These are phyloP conservation scores for Malus hybrid DNA, from an alignment of 331 rosid species.

Conservation along the genomic window DNA sequence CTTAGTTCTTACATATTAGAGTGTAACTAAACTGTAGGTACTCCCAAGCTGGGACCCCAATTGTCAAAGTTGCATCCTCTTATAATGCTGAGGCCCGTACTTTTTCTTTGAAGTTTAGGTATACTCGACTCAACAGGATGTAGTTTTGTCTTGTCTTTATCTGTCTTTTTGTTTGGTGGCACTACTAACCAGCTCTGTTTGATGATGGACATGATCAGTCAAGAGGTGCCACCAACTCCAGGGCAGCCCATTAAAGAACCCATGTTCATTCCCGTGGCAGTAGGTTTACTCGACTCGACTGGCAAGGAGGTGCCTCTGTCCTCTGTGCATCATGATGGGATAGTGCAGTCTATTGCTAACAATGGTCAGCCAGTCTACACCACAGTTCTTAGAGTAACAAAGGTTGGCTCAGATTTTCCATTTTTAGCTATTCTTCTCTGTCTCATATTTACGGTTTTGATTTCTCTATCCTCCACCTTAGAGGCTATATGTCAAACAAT, in stretches of 20 bases:
- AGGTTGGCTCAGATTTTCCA: slow-evolving; percentile 43
- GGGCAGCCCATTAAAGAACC: slow-evolving; percentile 94
- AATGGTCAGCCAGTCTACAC: slow-evolving; percentile 46
- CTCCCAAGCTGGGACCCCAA: slow-evolving; percentile 98
- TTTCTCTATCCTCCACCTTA: neutral
- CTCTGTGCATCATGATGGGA: slow-evolving; percentile 57
- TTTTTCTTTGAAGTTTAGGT: slow-evolving; percentile 77
- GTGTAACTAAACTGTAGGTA: slow-evolving; percentile 51
- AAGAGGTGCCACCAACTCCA: slow-evolving; percentile 81
- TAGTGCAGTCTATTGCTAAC: slow-evolving; percentile 46
- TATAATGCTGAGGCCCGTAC: slow-evolving; percentile 68
- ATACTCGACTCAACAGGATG: neutral
- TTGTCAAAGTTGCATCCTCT: slow-evolving; percentile 63
- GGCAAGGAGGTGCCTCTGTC: slow-evolving; percentile 79
- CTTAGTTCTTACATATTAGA: slow-evolving; percentile 4
- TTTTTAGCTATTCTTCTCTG: neutral
- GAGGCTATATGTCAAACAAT: neutral
- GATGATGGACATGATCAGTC: slow-evolving; percentile 49
- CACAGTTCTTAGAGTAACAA: slow-evolving; percentile 80
- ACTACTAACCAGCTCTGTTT: slow-evolving; percentile 17
- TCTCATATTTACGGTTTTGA: neutral
- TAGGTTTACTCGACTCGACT: slow-evolving; percentile 71
- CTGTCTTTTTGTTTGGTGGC: slow-evolving; percentile 8
- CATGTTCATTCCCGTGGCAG: slow-evolving; percentile 76
- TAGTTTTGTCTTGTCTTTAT: neutral